Base-by-base conservation (phyloP, 208 protist species). In the Leishmania martiniquensis region DNA sequence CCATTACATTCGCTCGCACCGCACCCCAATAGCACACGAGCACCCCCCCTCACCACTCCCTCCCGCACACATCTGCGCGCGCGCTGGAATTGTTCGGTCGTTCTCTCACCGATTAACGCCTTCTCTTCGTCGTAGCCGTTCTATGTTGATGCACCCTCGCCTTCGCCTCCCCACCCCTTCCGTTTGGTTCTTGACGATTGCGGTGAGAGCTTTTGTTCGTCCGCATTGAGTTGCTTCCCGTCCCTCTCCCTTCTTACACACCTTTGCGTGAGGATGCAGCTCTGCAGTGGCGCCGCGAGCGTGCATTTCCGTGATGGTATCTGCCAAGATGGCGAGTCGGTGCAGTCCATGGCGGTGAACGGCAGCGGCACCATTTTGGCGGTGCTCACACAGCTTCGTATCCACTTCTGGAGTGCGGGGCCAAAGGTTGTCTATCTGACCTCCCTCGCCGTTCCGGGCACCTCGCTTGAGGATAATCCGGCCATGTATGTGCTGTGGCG, bases 401-500 rank as follows among this genome's bases (percentile, higher is more conserved):
- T 94, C 42, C 85, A 95, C 39, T 87, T 96, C 63, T 96, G 85
- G 84, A 85, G 81, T 29, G 81, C 70, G 15, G 70, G 74, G 3
- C 73, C 74, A 10, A 81, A 87, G 59, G 55, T 86, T 0, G 77
- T 85, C 34, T 85, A 91, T 77, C 60, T 94, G 25, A 82, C 80
- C 34, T 89, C 86, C 3, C 39, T 93, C 20, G 34, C 72, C 22
- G 71, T 96, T 20, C 72, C 81, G 22, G 76, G 77, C 42, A 83
- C 78, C 44, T 88, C 80, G 2, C 77, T 81, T 25, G 83, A 90
- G 44, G 87, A 91, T 49, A 85, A 94, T 63, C 81, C 83, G 10
- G 87, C 78, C 32, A 74, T 87, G 45, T 82, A 85, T 22, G 75
- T 92, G 34, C 82, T 94, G 54, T 96, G 90, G 92, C 90, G 91